Evolutionary conservation across 2,329 filamentous ascomycete genomes (phyloP).

Genomic region (Cladosporium sp.): DNA sequence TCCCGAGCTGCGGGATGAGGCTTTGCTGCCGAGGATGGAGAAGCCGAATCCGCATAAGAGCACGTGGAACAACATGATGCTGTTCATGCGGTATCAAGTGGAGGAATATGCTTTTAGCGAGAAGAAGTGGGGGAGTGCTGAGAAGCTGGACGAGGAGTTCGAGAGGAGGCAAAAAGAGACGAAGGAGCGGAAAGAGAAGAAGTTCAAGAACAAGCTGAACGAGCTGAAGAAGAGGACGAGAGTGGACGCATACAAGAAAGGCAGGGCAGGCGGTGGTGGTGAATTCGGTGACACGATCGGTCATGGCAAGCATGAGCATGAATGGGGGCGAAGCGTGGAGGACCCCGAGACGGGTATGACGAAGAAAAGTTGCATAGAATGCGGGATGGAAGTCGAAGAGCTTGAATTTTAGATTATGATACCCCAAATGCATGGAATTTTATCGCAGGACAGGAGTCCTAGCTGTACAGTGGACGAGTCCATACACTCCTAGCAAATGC

Average conservation of each 20-base stretch:
- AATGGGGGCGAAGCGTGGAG: conserved; percentile 62
- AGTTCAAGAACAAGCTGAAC: conserved; percentile 81
- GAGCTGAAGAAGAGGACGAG: conserved; percentile 91
- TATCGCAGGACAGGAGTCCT: neutral
- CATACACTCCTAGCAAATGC: too few species aligned
- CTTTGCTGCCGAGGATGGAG: conserved; percentile 79
- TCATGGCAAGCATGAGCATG: conserved; percentile 74
- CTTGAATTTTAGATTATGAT: conserved; percentile 48
- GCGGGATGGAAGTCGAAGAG: conserved; percentile 63
- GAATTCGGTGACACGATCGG: conserved; percentile 70
- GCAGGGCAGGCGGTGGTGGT: conserved; percentile 48
- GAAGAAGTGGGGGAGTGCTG: conserved; percentile 83
- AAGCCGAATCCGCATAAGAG: conserved; percentile 92
- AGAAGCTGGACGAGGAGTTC: conserved; percentile 83
- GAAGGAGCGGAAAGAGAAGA: conserved; percentile 79
- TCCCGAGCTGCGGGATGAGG: conserved; percentile 82
- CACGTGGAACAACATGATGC: conserved; percentile 98
- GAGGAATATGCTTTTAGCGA: conserved; percentile 81
- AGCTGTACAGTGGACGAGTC: neutral
- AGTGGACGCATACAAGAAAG: conserved; percentile 79
- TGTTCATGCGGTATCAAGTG: conserved; percentile 88
- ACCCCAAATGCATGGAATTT: conserved; percentile 9
- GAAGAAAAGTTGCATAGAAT: conserved; percentile 66
- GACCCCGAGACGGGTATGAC: conserved; percentile 63
- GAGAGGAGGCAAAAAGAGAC: conserved; percentile 70